Conservation (phyloP, 2,329 filamentous ascomycete species). For the Trichophyton rubrum region DNA sequence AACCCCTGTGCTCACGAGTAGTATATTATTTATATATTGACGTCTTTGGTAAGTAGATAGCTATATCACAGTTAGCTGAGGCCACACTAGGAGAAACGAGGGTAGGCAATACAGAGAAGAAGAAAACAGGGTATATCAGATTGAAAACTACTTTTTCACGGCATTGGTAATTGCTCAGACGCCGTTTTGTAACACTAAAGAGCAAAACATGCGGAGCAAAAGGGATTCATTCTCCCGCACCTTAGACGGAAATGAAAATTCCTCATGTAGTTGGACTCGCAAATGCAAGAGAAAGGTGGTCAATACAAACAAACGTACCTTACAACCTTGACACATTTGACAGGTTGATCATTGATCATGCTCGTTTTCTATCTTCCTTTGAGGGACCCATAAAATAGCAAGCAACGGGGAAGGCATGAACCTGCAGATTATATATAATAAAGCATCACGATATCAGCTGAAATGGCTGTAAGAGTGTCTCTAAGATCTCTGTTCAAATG, state of each 20-base stretch:
- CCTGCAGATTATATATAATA: no score
- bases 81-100: neutral
- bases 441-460: no score
- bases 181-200: slow-evolving; percentile 14
- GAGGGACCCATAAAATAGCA: no score
- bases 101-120: neutral
- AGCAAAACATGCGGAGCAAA: slow-evolving; percentile 14
- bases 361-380: no score
- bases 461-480: slow-evolving; percentile 16
- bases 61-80: neutral
- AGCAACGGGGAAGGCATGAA: no score
- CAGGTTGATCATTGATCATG: no score
- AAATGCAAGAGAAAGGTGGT: neutral
- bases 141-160: slow-evolving; percentile 35
- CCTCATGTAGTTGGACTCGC: neutral
- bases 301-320: neutral
- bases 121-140: slow-evolving; percentile 19
- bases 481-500: slow-evolving; percentile 38
- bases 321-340: neutral
- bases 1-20: neutral
- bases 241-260: neutral
- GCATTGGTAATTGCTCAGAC: slow-evolving; percentile 28
- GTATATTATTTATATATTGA: no score
- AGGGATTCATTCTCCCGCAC: neutral
- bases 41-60: neutral